Conservation (phyloP, 129 eudicot species). For the Oenanthe sinensis region DNA sequence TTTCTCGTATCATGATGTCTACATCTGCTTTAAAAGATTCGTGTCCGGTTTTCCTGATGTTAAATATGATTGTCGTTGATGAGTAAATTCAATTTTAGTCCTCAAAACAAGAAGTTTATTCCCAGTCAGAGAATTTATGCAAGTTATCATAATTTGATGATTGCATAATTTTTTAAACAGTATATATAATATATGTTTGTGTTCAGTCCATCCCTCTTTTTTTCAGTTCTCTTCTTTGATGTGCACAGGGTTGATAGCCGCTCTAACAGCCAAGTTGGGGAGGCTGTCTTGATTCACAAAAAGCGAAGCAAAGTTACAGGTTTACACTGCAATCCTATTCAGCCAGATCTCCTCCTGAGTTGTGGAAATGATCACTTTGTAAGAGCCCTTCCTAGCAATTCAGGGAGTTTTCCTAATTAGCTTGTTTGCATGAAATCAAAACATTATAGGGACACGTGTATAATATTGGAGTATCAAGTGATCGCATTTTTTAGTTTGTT, state of each 20-base stretch:
- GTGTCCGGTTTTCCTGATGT: neutral
- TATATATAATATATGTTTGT: neutral
- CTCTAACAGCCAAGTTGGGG: slow-evolving; percentile 44
- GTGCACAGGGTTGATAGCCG: slow-evolving; percentile 61
- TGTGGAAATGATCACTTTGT: slow-evolving; percentile 99
- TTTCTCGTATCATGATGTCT: neutral
- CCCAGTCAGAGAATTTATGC: neutral
- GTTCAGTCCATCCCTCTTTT: neutral
- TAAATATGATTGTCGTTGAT: neutral
- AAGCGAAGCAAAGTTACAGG: slow-evolving; percentile 92
- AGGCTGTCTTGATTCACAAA: slow-evolving; percentile 71
- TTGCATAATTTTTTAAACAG: neutral
- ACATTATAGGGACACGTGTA: neutral
- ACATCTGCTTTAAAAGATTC: neutral
- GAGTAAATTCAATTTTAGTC: neutral
- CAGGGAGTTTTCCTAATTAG: neutral
- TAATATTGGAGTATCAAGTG: neutral
- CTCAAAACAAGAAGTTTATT: neutral
- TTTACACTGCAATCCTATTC: slow-evolving; percentile 85
- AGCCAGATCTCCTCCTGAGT: slow-evolving; percentile 89
- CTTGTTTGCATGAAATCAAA: neutral
- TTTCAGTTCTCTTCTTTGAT: neutral
- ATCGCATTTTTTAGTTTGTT: neutral
- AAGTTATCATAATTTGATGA: neutral
- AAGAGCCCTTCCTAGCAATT: slow-evolving; percentile 20